Conservation (phyloP, 768 basidiomycete species). For the Boletus vermiculosoides region DNA sequence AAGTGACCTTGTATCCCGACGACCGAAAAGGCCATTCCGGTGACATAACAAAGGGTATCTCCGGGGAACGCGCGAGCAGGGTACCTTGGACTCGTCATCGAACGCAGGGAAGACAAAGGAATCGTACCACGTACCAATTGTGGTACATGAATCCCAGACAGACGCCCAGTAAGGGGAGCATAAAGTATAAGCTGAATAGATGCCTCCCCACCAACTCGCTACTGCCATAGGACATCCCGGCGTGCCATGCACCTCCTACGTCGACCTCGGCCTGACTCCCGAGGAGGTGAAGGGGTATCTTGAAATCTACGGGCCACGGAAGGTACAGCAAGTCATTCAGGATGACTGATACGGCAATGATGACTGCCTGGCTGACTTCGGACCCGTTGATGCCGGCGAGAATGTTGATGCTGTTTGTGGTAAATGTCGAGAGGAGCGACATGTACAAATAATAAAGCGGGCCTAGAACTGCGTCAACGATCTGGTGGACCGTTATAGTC, state of each 20-base stretch:
- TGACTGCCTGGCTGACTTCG: constrained; percentile 89
- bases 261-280: constrained; percentile 66
- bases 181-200: constrained; percentile 95
- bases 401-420: constrained; percentile 98
- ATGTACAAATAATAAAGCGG: constrained; percentile 97
- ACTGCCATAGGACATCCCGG: constrained; percentile 85
- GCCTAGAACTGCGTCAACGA: constrained; percentile 47
- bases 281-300: constrained; percentile 66
- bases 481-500: background rate
- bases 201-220: constrained; percentile 88
- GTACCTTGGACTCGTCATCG: constrained; percentile 51
- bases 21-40: constrained; percentile 98
- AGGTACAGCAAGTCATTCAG: constrained; percentile 92
- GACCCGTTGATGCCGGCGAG: constrained; percentile 97
- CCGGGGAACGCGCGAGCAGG: constrained; percentile 94
- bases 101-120: background rate
- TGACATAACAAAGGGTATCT: constrained; percentile 95
- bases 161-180: constrained; percentile 91
- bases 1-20: constrained; percentile 98
- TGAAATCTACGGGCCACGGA: constrained; percentile 80
- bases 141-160: constrained; percentile 90
- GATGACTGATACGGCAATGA: constrained; percentile 88
- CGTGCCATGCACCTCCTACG: constrained; percentile 76
- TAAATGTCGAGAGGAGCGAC: constrained; percentile 92
- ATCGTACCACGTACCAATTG: constrained; percentile 71